phyloP scores from a whole-genome alignment of 805 yeast species.

The Starmera quercuum region DNA sequence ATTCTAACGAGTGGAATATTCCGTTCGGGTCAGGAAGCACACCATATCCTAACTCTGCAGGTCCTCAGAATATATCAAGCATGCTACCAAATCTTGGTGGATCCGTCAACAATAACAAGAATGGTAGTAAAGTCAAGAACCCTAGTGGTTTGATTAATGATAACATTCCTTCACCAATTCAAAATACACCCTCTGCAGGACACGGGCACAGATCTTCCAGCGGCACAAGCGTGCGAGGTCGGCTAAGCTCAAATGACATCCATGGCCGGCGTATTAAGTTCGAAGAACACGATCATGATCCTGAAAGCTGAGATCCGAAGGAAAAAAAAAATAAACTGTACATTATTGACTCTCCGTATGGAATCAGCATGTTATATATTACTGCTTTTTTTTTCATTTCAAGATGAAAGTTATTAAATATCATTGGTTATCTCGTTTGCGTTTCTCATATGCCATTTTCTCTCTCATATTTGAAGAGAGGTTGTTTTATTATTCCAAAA shows the following conservation, averaged over 20 bases:
- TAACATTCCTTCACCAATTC: not conserved
- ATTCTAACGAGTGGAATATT: conserved; percentile 51
- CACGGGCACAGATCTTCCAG: not conserved
- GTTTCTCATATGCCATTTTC: too few relatives aligned
- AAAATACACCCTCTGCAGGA: not conserved
- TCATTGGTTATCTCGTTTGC: too few relatives aligned
- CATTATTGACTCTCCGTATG: too few relatives aligned
- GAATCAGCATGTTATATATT: too few relatives aligned
- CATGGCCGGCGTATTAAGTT: not conserved
- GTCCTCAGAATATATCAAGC: conserved; percentile 3
- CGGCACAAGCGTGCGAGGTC: too few relatives aligned
- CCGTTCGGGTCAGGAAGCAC: conserved; percentile 35
- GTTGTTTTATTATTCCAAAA: too few relatives aligned
- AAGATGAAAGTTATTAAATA: too few relatives aligned
- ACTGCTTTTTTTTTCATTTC: too few relatives aligned
- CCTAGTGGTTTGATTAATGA: not conserved
- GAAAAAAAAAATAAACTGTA: too few relatives aligned
- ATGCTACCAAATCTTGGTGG: not conserved
- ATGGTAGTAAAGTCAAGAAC: not conserved
- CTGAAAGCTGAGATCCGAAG: too few relatives aligned
- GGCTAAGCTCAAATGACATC: not conserved
- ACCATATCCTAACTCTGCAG: conserved; percentile 27
- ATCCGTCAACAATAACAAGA: not conserved
- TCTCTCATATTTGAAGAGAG: too few relatives aligned
- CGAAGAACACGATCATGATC: conserved; percentile 5